Evolutionary conservation across 768 basidiomycete species (phyloP), one percentile per base, ranked within the genome.

Genomic region (Boletellus ananas): DNA sequence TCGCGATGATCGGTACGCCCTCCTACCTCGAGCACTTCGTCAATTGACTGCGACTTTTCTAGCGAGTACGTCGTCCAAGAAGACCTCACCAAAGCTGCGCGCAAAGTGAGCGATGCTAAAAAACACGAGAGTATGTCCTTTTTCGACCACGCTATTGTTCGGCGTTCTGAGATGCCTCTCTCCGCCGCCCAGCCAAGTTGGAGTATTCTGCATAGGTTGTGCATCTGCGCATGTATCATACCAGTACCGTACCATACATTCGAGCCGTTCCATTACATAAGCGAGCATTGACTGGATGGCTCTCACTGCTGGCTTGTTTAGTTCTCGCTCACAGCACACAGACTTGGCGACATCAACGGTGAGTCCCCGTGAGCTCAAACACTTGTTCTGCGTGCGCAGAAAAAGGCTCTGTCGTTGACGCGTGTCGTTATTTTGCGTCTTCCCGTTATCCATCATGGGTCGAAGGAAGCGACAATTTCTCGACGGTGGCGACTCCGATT

Each of bases 41-140:
- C 25, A 35, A 41, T 49, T 23, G 35, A 60, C 35, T 47, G 16
- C 12, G 34, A 20, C 20, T 21, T 16, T 21, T 27, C 18, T 57
- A 88, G 93, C 54, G 93, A 94, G 62, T 94, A 92, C 57, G 74
- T 94, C 48, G 85, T 81, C 45, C 95, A 99, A 69, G 95, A 98
- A 63, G 95, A 99, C 71, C 74, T 96, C 49, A 91, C 88, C 52
- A 98, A 98, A 74, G 95, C 95, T 16, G 92, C 90, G 35, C 79
- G 96, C 57, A 99, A 99, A 67, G 85, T 98, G 17, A 83, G 85
- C 36, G 95, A 98, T 61, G 90, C 93, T 14, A 97, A 97, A 84
- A 97, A 97, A 69, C 94, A 96, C 61, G 94, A 97, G 74, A 90
- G 90, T 90, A 63, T 72, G 89, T 75, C 13, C n/a, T 16, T 21